Conservation (phyloP, 306 rosid species). For the Ammopiptanthus mongolicus region DNA sequence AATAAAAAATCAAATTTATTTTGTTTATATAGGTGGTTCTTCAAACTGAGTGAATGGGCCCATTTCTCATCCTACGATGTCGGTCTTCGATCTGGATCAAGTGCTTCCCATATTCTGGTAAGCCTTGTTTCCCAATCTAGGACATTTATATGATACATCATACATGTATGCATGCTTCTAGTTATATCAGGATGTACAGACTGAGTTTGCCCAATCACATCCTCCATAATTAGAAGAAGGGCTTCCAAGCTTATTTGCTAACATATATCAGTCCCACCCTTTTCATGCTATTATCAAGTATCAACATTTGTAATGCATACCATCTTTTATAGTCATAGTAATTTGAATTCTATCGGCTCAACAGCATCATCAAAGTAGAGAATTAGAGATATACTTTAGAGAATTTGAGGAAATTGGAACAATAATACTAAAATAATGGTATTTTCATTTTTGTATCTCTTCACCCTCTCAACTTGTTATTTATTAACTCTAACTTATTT, state of each 20-base stretch:
- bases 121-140: conserved; percentile 10
- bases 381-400: conserved; percentile 14
- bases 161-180: not conserved
- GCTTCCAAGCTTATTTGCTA: conserved; percentile 13
- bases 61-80: conserved; percentile 82
- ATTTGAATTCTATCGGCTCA: not conserved
- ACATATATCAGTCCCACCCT: not conserved
- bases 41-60: conserved; percentile 96
- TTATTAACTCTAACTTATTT: conserved; percentile 3
- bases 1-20: not conserved
- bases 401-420: conserved; percentile 10
- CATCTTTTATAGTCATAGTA: not conserved
- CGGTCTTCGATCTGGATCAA: conserved; percentile 88
- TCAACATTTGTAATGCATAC: not conserved
- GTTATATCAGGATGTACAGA: not conserved
- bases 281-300: conserved; percentile 11
- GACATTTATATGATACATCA: not conserved
- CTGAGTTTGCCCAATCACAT: not conserved
- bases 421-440: not conserved
- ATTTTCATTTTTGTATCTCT: not conserved
- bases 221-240: not conserved
- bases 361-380: conserved; percentile 5
- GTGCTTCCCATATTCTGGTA: conserved; percentile 89
- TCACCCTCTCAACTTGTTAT: not conserved
- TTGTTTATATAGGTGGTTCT: conserved; percentile 67